phyloP scores from a whole-genome alignment of 495 filamentous ascomycete genomes.

The Acidomyces sp. region DNA sequence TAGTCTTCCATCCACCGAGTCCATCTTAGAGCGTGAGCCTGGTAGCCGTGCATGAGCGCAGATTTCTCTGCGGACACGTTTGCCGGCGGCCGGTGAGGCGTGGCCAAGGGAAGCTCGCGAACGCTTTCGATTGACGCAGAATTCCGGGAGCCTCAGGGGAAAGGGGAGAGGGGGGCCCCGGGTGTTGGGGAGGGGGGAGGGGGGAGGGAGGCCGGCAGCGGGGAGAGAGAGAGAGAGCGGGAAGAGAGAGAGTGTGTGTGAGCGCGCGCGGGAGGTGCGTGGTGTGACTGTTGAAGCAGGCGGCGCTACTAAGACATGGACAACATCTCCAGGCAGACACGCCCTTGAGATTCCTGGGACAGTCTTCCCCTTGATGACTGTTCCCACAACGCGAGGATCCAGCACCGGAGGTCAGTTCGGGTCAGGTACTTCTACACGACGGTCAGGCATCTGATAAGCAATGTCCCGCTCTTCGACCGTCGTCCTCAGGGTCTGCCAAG shows the following conservation, averaged over 20 bases:
- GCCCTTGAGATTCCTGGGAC: too few relatives aligned
- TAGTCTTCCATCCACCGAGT: constrained; percentile 19
- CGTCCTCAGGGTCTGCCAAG: too few relatives aligned
- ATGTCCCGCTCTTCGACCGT: too few relatives aligned
- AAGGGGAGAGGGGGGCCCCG: too few relatives aligned
- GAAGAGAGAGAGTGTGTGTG: background rate
- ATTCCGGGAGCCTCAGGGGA: too few relatives aligned
- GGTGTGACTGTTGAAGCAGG: background rate
- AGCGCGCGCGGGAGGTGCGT: background rate
- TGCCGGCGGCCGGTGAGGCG: background rate
- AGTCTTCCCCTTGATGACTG: too few relatives aligned
- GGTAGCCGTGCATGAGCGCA: constrained; percentile 16
- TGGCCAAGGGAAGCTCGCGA: background rate
- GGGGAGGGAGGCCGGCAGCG: background rate
- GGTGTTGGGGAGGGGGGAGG: too few relatives aligned
- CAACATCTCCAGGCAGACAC: background rate
- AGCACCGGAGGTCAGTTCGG: too few relatives aligned
- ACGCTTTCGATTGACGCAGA: too few relatives aligned
- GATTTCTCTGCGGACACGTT: background rate
- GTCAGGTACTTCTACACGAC: too few relatives aligned
- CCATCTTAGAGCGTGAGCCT: constrained; percentile 16
- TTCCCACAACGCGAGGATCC: too few relatives aligned
- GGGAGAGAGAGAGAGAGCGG: background rate
- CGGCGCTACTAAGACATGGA: background rate
- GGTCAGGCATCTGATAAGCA: too few relatives aligned